Evolutionary conservation across 1,139 yeast genomes (phyloP).

Genomic region (Kodamaea arcana): DNA sequence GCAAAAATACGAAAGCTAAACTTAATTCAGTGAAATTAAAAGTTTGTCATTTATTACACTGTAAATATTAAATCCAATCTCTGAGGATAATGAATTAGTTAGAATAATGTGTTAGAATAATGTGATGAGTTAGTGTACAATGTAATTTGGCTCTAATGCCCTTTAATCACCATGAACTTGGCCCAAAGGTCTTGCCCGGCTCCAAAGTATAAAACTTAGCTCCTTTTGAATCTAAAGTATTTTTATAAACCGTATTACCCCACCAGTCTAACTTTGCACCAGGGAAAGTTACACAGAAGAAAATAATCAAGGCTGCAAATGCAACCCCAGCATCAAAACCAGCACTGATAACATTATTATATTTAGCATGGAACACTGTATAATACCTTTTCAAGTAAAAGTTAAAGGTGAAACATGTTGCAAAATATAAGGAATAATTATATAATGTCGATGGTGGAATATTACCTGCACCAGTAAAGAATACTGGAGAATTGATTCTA

Average conservation of each 20-base stretch:
- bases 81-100: too few species aligned
- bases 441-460: conserved; percentile 55
- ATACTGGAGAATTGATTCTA: conserved; percentile 38
- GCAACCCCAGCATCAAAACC: conserved; percentile 21
- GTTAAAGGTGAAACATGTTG: conserved; percentile 50
- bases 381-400: conserved; percentile 46
- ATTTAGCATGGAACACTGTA: conserved; percentile 20
- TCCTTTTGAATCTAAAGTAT: conserved; percentile 17
- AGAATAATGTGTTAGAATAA: too few species aligned
- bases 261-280: conserved; percentile 31
- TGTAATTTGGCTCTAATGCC: too few species aligned
- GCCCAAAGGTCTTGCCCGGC: conserved; percentile 36
- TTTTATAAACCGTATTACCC: conserved; percentile 32
- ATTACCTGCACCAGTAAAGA: conserved; percentile 46
- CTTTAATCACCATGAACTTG: conserved; percentile 37
- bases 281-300: conserved; percentile 22
- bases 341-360: conserved; percentile 23
- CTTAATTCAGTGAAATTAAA: too few species aligned
- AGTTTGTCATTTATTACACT: too few species aligned
- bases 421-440: conserved; percentile 42
- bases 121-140: too few species aligned
- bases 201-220: conserved; percentile 25
- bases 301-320: conserved; percentile 19
- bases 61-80: too few species aligned
- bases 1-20: too few species aligned